Evolutionary conservation across 1,139 yeast genomes (phyloP), one percentile per base, ranked within the genome.

Genomic region (Geotrichum phurueaensis): DNA sequence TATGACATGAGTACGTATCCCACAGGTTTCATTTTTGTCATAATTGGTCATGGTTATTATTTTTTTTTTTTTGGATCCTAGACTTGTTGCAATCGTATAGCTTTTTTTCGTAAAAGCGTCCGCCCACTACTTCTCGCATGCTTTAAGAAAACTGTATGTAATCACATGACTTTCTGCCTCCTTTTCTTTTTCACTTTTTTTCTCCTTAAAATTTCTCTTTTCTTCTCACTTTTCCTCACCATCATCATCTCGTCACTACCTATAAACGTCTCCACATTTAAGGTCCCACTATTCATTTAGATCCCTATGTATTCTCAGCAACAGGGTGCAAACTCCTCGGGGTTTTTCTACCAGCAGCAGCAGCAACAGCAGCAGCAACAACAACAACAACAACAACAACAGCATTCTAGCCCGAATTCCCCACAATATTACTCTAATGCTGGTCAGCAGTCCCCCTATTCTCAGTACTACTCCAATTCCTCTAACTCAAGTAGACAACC

Each of bases 311-410:
- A 58, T 48, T 58, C 60, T 31, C 63, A 60, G 47, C 63, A 60
- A 33, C 61, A 55, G 47, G 56, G 56, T 15, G 60, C 64, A 23
- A 65, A 65, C 60, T 66, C 68, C 31, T 66, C 69, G 50, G 69
- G 68, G 57, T 64, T 65, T 56, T 65, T 65, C 52, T 65, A 63
- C 60, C 67, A 66, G 63, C 67, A 60, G 58, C 62, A 61, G 39
- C 63, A 59, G 57, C 64, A 62, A 27, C 60, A 60, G 25, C 57
- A 60, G 50, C 59, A 64, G 59, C 58, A 54, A 58, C 53, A 62
- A 53, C 61, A 60, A 29, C 56, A 61, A n/a, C 60, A 59, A 45
- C 59, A 43, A 39, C 65, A 56, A 39, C 57, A 54, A 51, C 66
- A 64, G 52, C 18, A 56, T 47, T 49, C 59, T 29, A 57, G 53